These are phyloP conservation scores for Tolypocladium endophyticum DNA, from an alignment of 2,329 filamentous ascomycete species.

Conservation along the genomic window DNA sequence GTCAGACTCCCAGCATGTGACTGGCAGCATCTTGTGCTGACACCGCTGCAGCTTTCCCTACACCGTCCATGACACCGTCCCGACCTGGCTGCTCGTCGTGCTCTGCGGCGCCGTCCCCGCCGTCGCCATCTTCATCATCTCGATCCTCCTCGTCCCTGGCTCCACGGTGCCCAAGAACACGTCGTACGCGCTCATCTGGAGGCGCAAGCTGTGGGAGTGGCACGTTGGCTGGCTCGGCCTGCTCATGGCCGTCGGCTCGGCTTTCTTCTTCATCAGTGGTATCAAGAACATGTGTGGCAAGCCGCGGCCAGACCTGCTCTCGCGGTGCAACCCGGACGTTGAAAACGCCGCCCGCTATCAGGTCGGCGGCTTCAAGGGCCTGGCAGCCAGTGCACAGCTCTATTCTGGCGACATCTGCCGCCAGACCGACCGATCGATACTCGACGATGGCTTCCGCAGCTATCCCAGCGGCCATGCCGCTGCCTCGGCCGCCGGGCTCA, in stretches of 20 bases:
- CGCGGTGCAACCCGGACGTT: conserved; percentile 68
- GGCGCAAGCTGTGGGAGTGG: conserved; percentile 81
- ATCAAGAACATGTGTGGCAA: conserved; percentile 70
- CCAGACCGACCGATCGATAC: conserved; percentile 46
- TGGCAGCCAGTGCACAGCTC: conserved; percentile 50
- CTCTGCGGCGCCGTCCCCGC: conserved; percentile 55
- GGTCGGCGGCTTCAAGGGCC: conserved; percentile 48
- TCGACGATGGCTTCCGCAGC: conserved; percentile 75
- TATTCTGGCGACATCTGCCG: conserved; percentile 70
- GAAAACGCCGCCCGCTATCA: conserved; percentile 46
- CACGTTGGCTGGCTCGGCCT: conserved; percentile 80
- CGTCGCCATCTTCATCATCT: conserved; percentile 56
- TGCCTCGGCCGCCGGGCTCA: conserved; percentile 65
- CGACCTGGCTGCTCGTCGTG: conserved; percentile 53
- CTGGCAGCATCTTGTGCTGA: neutral
- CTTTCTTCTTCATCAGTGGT: conserved; percentile 74
- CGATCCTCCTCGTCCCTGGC: conserved; percentile 62
- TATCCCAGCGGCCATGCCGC: conserved; percentile 52
- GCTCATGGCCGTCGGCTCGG: conserved; percentile 56
- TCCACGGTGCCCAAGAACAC: conserved; percentile 53
- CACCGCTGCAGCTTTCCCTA: conserved; percentile 50
- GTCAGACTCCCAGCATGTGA: conserved; percentile 25
- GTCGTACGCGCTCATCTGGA: conserved; percentile 57
- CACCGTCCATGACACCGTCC: conserved; percentile 60
- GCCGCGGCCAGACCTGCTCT: conserved; percentile 72